Base-by-base conservation (phyloP, 2,329 filamentous ascomycete species). In the Macrophomina pseudophaseolina region DNA sequence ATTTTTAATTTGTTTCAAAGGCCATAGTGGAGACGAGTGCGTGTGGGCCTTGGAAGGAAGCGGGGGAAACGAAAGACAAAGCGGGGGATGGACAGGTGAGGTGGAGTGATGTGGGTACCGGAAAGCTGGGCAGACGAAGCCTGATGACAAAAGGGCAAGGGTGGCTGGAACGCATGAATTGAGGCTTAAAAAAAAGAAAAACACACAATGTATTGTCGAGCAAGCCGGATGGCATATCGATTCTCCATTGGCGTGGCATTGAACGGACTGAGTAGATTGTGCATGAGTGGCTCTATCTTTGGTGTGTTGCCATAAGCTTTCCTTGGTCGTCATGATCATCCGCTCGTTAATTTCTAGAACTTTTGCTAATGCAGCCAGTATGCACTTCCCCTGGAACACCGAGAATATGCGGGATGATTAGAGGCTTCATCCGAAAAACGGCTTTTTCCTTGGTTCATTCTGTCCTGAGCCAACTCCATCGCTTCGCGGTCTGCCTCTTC, bases 351-450 rank as follows among this genome's bases (percentile, higher is more conserved):
- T 16, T 9, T 16, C 16, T 44, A 14, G 5, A 9, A 9, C 42
- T 14, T 44, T 9, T 44, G 28, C 28, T 5, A n/a, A 52, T 52
- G 49, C 49, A 14, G n/a, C 49, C 4, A 33, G 11, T 16, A 33
- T 18, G 28, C 28, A 52, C n/a, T 28, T 14, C 49, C n/a, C 11
- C 28, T 48, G 2, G 9, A 51, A 51, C 48, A 33, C 49, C 33
- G 2, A 6, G 3, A 75, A 66, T 44, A 74, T 9, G 49, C 49
- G n/a, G 28, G 7, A 23, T 9, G 14, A 9, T 23, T 12, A 5
- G 18, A 80, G 65, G 77, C 14, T 14, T 58, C 32, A 58, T 40
- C 63, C 63, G 35, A 65, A 58, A n/a, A 65, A 65, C 4, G 30
- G 40, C 32, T 49, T 58, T 33, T 65, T 65, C 14, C 33, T 58